Evolutionary conservation across 352 stramenopile species (phyloP), one percentile per base, ranked within the genome.

Genomic region (Phytophthora rubi): DNA sequence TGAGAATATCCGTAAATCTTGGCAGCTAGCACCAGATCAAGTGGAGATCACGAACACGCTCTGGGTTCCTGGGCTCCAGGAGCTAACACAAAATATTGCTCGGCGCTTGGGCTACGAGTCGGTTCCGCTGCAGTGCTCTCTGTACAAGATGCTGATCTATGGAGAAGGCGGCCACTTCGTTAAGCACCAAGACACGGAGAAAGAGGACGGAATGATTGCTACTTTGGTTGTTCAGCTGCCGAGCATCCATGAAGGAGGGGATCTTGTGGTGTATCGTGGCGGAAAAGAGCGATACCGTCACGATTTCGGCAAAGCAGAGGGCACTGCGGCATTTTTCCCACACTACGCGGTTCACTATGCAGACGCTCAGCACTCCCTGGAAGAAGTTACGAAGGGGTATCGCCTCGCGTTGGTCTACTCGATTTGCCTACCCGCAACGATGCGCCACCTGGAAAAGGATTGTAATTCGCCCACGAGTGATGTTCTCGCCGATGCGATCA

Each of bases 111-210:
- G 39, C n/a, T 68, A 68, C 49, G 55, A 75, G 0, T 55, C 61
- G 3, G 28, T 76, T 30, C 51, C 52, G 12, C 28, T 72, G 6
- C 10, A 51, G 1, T 71, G 75, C 21, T n/a, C 49, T 4, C 44
- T 73, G 37, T 82, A 87, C 76, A 87, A 88, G 59, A n/a, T 88
- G 32, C 51, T 88, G 13, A 54, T 89, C 15, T 87, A 87, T n/a
- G 80, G 73, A 45, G 13, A 73, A 53, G 77, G 68, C 42, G 69
- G 78, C 15, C 39, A 83, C 44, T 88, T 83, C 57, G 37, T 69
- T 1, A 74, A 73, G 8, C 76, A 88, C 53, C 70, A 79, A 48
- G 79, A 88, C 53, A 88, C 73, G 3, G 80, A 90, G 70, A 87
- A 88, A 32, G 62, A 90, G 37, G 71, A 70, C 7, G 79, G 76